phyloP scores from a whole-genome alignment of 148 eudicot genomes.

The Dianthus caryophyllus region DNA sequence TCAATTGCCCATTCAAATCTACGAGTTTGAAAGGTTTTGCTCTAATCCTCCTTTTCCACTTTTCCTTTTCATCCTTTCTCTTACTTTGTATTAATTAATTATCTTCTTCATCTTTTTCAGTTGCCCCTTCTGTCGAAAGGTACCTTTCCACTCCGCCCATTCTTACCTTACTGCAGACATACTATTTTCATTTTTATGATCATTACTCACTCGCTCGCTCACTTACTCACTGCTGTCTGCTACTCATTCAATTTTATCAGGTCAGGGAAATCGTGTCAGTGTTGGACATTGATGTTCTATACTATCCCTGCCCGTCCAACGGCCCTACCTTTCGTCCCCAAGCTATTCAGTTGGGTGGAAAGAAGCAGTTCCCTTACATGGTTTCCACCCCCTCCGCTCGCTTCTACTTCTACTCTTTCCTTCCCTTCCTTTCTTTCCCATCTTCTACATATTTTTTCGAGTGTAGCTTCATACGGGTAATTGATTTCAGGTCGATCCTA shows the following conservation, averaged over 20 bases:
- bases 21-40: constrained; percentile 83
- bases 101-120: constrained; percentile 34
- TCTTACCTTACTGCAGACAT: background rate
- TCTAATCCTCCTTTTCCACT: constrained; percentile 11
- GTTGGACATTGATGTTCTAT: constrained; percentile 86
- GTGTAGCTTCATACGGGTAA: background rate
- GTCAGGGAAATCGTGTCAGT: constrained; percentile 87
- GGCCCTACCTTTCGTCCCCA: constrained; percentile 93
- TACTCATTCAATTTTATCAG: constrained; percentile 32
- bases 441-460: background rate
- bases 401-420: background rate
- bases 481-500: constrained; percentile 83
- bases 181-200: too few relatives aligned
- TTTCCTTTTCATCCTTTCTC: background rate
- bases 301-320: constrained; percentile 90
- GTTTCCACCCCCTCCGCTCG: constrained; percentile 29
- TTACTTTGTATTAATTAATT: constrained; percentile 15
- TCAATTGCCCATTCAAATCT: constrained; percentile 85
- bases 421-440: background rate
- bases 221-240: background rate
- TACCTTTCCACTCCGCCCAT: constrained; percentile 27
- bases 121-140: constrained; percentile 99
- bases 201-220: too few relatives aligned
- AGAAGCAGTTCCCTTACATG: constrained; percentile 92
- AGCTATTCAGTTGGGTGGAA: constrained; percentile 84